These are phyloP conservation scores for Daldinia bambusicola DNA, from an alignment of 495 filamentous ascomycete species.

Conservation along the genomic window DNA sequence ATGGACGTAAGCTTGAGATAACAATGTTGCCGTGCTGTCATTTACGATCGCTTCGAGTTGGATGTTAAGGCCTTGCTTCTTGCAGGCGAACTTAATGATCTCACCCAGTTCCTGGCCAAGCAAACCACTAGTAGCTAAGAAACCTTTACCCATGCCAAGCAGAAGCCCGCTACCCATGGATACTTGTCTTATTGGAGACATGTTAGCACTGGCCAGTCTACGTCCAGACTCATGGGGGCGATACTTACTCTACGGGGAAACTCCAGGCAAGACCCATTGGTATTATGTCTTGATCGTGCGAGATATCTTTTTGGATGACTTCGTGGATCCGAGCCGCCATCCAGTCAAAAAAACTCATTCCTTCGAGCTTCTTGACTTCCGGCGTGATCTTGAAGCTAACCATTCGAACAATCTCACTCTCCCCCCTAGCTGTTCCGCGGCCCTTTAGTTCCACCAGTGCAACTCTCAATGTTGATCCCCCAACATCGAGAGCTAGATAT, in stretches of 20 bases:
- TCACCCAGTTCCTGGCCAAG: slow-evolving; percentile 63
- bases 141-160: slow-evolving; percentile 88
- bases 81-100: slow-evolving; percentile 62
- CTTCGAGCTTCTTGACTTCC: slow-evolving; percentile 56
- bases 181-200: slow-evolving; percentile 69
- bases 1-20: slow-evolving; percentile 78
- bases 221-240: background rate
- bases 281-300: slow-evolving; percentile 50
- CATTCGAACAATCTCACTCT: slow-evolving; percentile 57
- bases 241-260: slow-evolving; percentile 83
- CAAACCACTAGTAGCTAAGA: slow-evolving; percentile 64
- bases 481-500: slow-evolving; percentile 69
- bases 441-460: slow-evolving; percentile 79
- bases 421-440: slow-evolving; percentile 48
- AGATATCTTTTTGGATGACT: slow-evolving; percentile 54
- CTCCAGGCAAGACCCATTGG: slow-evolving; percentile 83
- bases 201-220: slow-evolving; percentile 3
- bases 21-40: slow-evolving; percentile 81
- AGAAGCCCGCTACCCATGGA: slow-evolving; percentile 77
- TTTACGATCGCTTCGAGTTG: slow-evolving; percentile 84
- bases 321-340: slow-evolving; percentile 80
- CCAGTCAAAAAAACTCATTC: slow-evolving; percentile 77
- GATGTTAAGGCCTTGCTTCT: slow-evolving; percentile 59
- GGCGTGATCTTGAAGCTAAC: slow-evolving; percentile 62
- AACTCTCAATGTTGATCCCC: slow-evolving; percentile 83